phyloP scores from a whole-genome alignment of 768 basidiomycete genomes.

The Pleurotus ostreatus region DNA sequence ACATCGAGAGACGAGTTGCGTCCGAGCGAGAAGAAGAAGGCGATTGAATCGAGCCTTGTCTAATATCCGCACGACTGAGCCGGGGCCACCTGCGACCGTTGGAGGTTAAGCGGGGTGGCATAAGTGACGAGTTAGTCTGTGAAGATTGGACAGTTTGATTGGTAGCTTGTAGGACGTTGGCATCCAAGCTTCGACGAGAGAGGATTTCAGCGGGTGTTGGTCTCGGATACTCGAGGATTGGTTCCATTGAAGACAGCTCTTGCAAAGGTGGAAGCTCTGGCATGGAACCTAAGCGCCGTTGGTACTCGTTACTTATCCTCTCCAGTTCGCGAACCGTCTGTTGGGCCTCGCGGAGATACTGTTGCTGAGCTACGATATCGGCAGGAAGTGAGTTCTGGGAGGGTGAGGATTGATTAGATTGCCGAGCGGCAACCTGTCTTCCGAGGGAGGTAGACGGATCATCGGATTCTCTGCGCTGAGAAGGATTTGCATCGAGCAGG shows the following conservation, averaged over 20 bases:
- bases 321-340: slow-evolving; percentile 9
- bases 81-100: slow-evolving; percentile 5
- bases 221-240: slow-evolving; percentile 3
- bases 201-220: slow-evolving; percentile 3
- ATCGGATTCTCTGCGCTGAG: slow-evolving; percentile 23
- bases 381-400: slow-evolving; percentile 14
- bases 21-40: slow-evolving; percentile 22
- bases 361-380: slow-evolving; percentile 9
- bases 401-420: slow-evolving; percentile 17
- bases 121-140: slow-evolving; percentile 2
- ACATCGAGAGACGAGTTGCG: slow-evolving; percentile 27
- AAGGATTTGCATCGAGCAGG: slow-evolving; percentile 19
- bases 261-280: background rate
- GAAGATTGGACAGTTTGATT: background rate
- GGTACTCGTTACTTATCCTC: slow-evolving; percentile 3
- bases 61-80: slow-evolving; percentile 13
- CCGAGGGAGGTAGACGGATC: slow-evolving; percentile 35
- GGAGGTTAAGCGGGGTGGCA: background rate
- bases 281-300: background rate
- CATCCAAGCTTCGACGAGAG: slow-evolving; percentile 8
- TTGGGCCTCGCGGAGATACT: slow-evolving; percentile 2
- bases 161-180: background rate
- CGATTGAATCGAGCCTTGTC: slow-evolving; percentile 19
- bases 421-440: slow-evolving; percentile 35
- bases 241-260: background rate